These are phyloP conservation scores for Ophiorrhiza pumila DNA, from an alignment of 257 asterid species.

Conservation along the genomic window DNA sequence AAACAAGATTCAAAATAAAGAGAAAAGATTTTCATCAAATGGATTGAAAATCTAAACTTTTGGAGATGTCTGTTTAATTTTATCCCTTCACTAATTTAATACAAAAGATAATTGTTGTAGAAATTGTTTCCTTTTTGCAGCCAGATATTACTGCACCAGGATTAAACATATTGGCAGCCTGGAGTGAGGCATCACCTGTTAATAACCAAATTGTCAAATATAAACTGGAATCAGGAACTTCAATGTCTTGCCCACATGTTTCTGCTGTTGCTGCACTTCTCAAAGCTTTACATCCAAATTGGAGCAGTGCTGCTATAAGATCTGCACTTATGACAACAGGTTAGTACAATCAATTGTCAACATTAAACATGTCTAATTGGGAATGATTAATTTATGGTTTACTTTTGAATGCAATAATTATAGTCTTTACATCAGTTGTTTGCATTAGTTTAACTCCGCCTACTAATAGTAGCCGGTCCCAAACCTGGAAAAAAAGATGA, in stretches of 20 bases:
- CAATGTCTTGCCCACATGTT: conserved; percentile 62
- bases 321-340: conserved; percentile 50
- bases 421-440: too few species aligned
- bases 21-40: too few species aligned
- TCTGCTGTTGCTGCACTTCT: conserved; percentile 37
- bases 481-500: too few species aligned
- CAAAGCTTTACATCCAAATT: conserved; percentile 48
- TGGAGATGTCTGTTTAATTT: not conserved
- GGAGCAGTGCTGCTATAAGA: conserved; percentile 57
- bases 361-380: not conserved
- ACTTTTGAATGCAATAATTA: too few species aligned
- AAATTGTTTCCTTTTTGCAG: conserved; percentile 12
- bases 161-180: conserved; percentile 40
- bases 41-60: too few species aligned
- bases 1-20: too few species aligned
- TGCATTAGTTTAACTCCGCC: too few species aligned
- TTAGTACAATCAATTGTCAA: not conserved
- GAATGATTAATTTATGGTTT: too few species aligned
- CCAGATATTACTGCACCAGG: conserved; percentile 50
- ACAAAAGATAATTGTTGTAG: too few species aligned
- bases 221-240: conserved; percentile 35
- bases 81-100: not conserved
- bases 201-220: conserved; percentile 35
- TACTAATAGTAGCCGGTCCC: too few species aligned
- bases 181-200: conserved; percentile 40